Evolutionary conservation across 176 grass and related monocot species (phyloP).

Genomic region (Musa itinerans): DNA sequence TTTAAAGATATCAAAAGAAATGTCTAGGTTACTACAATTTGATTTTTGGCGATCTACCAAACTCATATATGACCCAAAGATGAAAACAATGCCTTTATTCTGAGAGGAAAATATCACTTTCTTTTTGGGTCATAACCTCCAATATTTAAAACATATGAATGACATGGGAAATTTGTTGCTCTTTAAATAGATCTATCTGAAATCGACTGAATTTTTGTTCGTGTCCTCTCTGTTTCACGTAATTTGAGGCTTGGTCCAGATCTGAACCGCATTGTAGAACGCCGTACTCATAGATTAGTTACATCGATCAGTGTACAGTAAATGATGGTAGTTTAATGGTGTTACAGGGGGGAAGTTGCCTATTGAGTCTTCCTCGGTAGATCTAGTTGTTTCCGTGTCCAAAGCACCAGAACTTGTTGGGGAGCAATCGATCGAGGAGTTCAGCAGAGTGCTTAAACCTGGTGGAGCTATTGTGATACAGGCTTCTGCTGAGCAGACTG

Average conservation of each 20-base stretch:
- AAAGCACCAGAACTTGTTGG: conserved; percentile 42
- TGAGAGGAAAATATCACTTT: too few relatives aligned
- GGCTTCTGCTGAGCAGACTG: conserved; percentile 25
- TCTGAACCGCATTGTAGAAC: background rate
- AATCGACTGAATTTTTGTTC: too few relatives aligned
- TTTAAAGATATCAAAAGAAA: background rate
- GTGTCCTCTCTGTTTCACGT: background rate
- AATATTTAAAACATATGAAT: background rate
- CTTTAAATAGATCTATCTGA: too few relatives aligned
- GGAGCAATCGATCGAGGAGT: conserved; percentile 49
- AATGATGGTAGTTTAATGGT: background rate
- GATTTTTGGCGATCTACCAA: too few relatives aligned
- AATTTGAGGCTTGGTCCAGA: background rate
- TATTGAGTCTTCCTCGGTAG: conserved; percentile 27
- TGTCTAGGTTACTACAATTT: too few relatives aligned
- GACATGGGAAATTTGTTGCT: background rate
- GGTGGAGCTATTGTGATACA: conserved; percentile 53
- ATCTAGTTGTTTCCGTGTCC: conserved; percentile 42
- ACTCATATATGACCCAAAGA: too few relatives aligned
- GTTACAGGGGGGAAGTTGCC: background rate
- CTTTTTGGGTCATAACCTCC: too few relatives aligned
- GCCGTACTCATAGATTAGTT: background rate
- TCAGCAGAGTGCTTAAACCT: conserved; percentile 59
- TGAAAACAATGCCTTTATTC: too few relatives aligned
- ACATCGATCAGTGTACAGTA: background rate